Evolutionary conservation across 768 basidiomycete species (phyloP).

Genomic region (Inosperma sp.): DNA sequence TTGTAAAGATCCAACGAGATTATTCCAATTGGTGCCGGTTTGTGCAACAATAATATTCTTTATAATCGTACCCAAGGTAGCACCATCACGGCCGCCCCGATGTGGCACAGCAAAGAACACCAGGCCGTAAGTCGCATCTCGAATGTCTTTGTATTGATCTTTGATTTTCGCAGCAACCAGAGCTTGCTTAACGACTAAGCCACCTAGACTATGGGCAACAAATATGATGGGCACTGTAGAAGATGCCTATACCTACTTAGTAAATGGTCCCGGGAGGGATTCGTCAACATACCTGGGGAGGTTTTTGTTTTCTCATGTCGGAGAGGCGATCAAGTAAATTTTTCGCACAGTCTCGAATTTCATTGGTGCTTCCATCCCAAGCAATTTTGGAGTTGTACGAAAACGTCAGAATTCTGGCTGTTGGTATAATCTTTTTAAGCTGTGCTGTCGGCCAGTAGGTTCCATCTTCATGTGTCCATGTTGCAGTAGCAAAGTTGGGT

Average conservation of each 20-base stretch:
- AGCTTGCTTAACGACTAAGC: neutral
- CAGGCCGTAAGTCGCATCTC: neutral
- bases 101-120: neutral
- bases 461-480: neutral
- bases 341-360: neutral
- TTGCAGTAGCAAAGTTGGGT: neutral
- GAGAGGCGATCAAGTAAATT: neutral
- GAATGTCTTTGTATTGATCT: neutral
- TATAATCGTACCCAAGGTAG: neutral
- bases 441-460: neutral
- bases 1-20: neutral
- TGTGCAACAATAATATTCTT: neutral
- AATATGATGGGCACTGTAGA: neutral
- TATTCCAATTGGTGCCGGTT: neutral
- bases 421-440: neutral
- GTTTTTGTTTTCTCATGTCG: neutral
- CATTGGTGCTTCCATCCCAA: neutral
- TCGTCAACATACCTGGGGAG: neutral
- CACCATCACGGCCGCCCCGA: neutral
- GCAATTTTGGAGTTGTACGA: neutral
- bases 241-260: neutral
- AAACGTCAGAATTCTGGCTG: neutral
- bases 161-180: neutral
- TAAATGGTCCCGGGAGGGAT: neutral
- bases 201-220: neutral